These are phyloP conservation scores for Mortierella sp. DNA, from an alignment of 371 early-diverging fungal species.

Conservation along the genomic window DNA sequence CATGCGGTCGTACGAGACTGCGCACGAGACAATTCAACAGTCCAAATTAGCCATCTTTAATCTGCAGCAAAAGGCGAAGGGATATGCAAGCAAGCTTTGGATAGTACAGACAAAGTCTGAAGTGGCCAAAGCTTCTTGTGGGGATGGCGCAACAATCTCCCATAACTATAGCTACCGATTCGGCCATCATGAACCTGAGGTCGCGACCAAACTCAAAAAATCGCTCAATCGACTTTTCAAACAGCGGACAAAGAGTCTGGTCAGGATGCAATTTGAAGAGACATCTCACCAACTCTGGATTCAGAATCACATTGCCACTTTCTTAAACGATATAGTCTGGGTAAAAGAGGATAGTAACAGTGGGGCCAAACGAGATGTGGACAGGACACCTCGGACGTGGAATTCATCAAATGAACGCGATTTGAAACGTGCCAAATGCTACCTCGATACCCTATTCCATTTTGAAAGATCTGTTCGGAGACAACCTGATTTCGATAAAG, in stretches of 20 bases:
- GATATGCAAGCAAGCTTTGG: conserved; percentile 57
- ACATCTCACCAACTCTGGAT: conserved; percentile 65
- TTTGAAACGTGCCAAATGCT: conserved; percentile 17
- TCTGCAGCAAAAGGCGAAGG: conserved; percentile 49
- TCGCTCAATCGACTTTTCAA: conserved; percentile 43
- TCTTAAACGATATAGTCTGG: conserved; percentile 60
- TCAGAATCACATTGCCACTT: conserved; percentile 57
- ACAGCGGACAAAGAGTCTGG: conserved; percentile 49
- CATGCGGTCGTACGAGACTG: conserved; percentile 29
- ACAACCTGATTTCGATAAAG: conserved; percentile 37
- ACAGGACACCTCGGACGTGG: neutral
- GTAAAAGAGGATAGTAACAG: conserved; percentile 13
- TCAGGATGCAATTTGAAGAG: conserved; percentile 52
- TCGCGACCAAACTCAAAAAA: conserved; percentile 54
- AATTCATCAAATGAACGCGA: conserved; percentile 4
- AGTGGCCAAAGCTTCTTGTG: conserved; percentile 50
- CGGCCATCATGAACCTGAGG: conserved; percentile 50
- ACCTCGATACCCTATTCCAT: conserved; percentile 45
- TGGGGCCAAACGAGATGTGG: neutral
- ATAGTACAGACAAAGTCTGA: conserved; percentile 46
- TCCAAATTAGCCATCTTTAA: conserved; percentile 28
- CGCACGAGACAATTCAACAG: conserved; percentile 44
- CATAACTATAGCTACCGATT: conserved; percentile 54
- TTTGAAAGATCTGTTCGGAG: conserved; percentile 43
- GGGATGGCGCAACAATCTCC: conserved; percentile 52